Evolutionary conservation across 768 basidiomycete species (phyloP).

Genomic region (Serendipita sp.): DNA sequence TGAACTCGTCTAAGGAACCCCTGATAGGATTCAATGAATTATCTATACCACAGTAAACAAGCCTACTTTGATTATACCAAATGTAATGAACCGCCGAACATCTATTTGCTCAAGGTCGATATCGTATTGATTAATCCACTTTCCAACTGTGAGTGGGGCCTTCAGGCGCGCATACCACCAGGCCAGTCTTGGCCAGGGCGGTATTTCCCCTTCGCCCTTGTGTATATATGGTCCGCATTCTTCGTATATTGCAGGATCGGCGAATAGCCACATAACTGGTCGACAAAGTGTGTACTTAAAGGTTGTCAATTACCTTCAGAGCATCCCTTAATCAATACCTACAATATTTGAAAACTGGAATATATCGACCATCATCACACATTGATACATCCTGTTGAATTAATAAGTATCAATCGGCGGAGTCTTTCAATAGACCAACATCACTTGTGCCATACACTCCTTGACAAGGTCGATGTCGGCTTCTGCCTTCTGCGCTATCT

Average conservation of each 20-base stretch:
- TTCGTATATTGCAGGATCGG: slow-evolving; percentile 64
- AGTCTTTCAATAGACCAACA: slow-evolving; percentile 35
- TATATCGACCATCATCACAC: slow-evolving; percentile 90
- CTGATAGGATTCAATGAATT: slow-evolving; percentile 14
- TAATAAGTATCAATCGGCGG: neutral
- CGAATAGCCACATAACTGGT: slow-evolving; percentile 73
- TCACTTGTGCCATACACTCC: slow-evolving; percentile 75
- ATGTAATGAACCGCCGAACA: slow-evolving; percentile 84
- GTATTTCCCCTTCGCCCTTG: slow-evolving; percentile 29
- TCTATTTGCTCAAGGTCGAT: slow-evolving; percentile 68
- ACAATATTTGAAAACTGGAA: slow-evolving; percentile 90
- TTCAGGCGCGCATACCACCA: slow-evolving; percentile 75
- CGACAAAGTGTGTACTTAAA: slow-evolving; percentile 68
- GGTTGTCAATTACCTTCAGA: neutral
- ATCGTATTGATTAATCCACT: slow-evolving; percentile 73
- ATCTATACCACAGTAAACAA: slow-evolving; percentile 22
- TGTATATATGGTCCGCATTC: slow-evolving; percentile 92
- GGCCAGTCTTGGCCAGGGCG: slow-evolving; percentile 78
- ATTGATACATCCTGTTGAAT: slow-evolving; percentile 76
- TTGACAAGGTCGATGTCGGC: slow-evolving; percentile 71
- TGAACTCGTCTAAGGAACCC: slow-evolving; percentile 88
- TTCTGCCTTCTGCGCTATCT: slow-evolving; percentile 82
- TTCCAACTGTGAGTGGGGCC: slow-evolving; percentile 64
- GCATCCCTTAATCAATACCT: neutral
- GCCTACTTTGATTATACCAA: slow-evolving; percentile 74